Percentiles rank a stretch among this genome's conserved stretches.
Conservation (phyloP, 495 filamentous ascomycete genomes). For the Aspergillus funiculosus region DNA sequence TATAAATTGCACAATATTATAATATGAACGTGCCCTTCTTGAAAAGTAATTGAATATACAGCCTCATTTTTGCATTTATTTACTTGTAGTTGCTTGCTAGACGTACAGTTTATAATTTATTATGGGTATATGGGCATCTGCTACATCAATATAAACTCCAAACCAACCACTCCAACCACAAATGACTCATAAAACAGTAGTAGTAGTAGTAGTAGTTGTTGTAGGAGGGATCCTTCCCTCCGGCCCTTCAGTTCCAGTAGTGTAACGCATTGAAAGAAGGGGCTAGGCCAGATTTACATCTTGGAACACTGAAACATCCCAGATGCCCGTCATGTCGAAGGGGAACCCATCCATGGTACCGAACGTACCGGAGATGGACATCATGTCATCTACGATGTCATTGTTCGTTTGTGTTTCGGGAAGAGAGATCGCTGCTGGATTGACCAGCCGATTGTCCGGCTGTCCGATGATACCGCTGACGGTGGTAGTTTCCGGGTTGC, state of each 20-base stretch:
- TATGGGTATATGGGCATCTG: conserved; percentile 2
- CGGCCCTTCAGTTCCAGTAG: background rate
- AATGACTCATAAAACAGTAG: too few relatives aligned
- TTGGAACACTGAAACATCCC: conserved; percentile 46
- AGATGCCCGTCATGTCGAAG: conserved; percentile 49
- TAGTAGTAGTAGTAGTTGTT: conserved; percentile 1
- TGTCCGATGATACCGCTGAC: conserved; percentile 4
- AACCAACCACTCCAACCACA: background rate
- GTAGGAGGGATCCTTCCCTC: background rate
- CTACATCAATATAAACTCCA: background rate
- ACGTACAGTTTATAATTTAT: conserved; percentile 3
- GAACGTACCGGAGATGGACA: conserved; percentile 46
- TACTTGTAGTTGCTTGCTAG: conserved; percentile 1
- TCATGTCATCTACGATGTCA: conserved; percentile 49
- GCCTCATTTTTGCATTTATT: background rate
- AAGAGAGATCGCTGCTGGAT: conserved; percentile 40
- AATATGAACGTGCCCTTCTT: too few relatives aligned
- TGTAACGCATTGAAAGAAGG: background rate
- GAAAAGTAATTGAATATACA: too few relatives aligned
- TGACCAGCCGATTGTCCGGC: conserved; percentile 30
- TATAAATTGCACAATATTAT: conserved; percentile 32
- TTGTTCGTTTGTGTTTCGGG: conserved; percentile 47
- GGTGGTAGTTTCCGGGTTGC: conserved; percentile 1
- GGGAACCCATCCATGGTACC: conserved; percentile 48
- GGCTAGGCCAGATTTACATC: conserved; percentile 38